Evolutionary conservation across 305 asterid species (phyloP), one percentile per base, ranked within the genome.

Genomic region (Solanum hybrid): DNA sequence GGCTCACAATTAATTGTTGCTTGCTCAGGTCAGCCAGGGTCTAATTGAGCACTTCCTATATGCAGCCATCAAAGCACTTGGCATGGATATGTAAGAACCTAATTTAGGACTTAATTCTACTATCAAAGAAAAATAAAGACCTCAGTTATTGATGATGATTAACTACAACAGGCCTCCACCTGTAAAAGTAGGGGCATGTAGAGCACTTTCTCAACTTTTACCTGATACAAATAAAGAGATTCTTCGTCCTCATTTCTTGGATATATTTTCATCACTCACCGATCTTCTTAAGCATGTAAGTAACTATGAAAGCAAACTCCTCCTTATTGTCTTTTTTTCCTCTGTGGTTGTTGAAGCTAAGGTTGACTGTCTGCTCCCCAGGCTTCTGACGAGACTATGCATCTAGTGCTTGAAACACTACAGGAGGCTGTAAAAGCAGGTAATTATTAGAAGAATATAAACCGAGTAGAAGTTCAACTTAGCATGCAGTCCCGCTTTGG

Each of bases 361-460:
- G 73, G 69, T 88, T 89, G 80, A 31, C 36, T 92, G 82, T 91
- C 75, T 94, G 87, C 91, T 92, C 92, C 89, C 71, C 92, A 97
- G 99, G 99, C 99, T 83, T 95, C 99, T 89, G 99, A 96, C 39
- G 99, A 97, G 90, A 96, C 99, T 76, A 95, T 96, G 98, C 99
- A 97, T 95, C 96, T 97, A 82, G 97, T 95, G 89, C 98, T 96
- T 92, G 99, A 97, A 93, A 96, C 99, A 89, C 94, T 97, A 89
- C 97, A 93, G 92, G 98, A 98, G 87, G 96, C 98, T 90, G 94
- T 96, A 76, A 94, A 92, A 89, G 98, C 99, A 94, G 99, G 99
- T 96, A 42, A 42, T 42, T 42, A 42, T 42, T 75, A 91, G 96
- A 91, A 42, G 16, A 57, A 36, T 79, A 28, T 46, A 78, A 31